phyloP scores from a whole-genome alignment of 2,329 filamentous ascomycete genomes.

The Sclerotinia nivalis region DNA sequence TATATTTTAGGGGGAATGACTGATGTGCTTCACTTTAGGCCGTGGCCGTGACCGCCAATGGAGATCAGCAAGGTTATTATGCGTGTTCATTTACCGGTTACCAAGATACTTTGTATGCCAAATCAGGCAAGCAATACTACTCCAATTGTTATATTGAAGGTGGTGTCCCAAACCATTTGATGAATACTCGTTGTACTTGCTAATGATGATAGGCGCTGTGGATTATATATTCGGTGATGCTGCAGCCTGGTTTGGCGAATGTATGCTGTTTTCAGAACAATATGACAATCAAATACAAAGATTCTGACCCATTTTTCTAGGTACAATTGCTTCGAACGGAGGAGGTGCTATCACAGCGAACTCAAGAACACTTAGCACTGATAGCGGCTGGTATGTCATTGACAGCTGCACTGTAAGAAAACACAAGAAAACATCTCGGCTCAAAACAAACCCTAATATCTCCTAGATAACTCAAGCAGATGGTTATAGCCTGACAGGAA shows the following conservation, averaged over 20 bases:
- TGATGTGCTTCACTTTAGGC: conserved; percentile 41
- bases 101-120: conserved; percentile 54
- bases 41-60: conserved; percentile 53
- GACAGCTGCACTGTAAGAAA: conserved; percentile 8
- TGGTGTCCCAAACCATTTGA: background rate
- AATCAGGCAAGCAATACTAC: conserved; percentile 55
- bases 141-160: conserved; percentile 56
- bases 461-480: conserved; percentile 28
- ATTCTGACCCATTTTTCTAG: background rate
- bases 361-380: background rate
- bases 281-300: background rate
- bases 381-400: conserved; percentile 12
- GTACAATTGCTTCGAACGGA: conserved; percentile 15
- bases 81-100: conserved; percentile 53
- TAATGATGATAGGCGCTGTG: conserved; percentile 6
- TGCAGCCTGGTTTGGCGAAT: conserved; percentile 20
- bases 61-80: conserved; percentile 54
- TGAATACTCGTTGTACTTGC: background rate
- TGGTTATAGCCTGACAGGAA: conserved; percentile 37
- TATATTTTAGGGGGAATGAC: background rate
- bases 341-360: conserved; percentile 16
- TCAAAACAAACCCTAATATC: background rate
- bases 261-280: background rate
- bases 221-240: conserved; percentile 20
- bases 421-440: too few relatives aligned